Evolutionary conservation across 1,284 basidiomycete genomes (phyloP), one percentile per base, ranked within the genome.

Genomic region (Chondrostereum purpureum): DNA sequence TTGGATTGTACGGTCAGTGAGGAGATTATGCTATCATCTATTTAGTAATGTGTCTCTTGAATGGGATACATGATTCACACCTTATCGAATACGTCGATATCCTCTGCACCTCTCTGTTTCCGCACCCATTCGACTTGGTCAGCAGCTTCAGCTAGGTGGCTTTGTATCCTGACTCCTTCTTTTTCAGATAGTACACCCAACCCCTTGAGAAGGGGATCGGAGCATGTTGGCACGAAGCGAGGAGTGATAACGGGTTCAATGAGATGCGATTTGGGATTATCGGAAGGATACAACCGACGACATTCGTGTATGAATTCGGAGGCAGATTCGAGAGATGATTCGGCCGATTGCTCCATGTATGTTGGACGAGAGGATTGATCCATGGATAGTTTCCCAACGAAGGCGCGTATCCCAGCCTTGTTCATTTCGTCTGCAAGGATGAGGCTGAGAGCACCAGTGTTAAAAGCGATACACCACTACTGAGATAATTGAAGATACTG

Each of bases 301-400:
- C 85, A 78, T 14, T 65, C 62, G 3, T 69, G 58, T 24, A 82
- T 71, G 55, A 92, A 92, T 0, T 69, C 65, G 12, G 60, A 52
- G 0, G 79, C 80, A 1, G 80, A 67, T 3, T 58, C 53, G 6
- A 82, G 65, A 1, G 88, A 72, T 5, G 61, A 64, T 3, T 62
- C 49, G 1, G 75, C 60, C 1, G 81, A 78, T 0, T 68, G 35
- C 57, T 92, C 90, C 36, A 76, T 67, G 60, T 92, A 92, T 0
- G 80, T 75, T 0, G 78, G 71, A 0, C 80, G 71, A n/a, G 79
- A 75, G 5, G 83, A 86, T 23, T 78, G 78, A 59, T 91, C 88
- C 88, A 91, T 91, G 0, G 86, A 88, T 11, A 92, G 67, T 58
- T 92, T 92, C 17, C 90, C 89, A 12, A 92, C 75, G 53, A 86